Evolutionary conservation across 352 stramenopile species (phyloP).

Genomic region (Globisporangium sylvaticum): DNA sequence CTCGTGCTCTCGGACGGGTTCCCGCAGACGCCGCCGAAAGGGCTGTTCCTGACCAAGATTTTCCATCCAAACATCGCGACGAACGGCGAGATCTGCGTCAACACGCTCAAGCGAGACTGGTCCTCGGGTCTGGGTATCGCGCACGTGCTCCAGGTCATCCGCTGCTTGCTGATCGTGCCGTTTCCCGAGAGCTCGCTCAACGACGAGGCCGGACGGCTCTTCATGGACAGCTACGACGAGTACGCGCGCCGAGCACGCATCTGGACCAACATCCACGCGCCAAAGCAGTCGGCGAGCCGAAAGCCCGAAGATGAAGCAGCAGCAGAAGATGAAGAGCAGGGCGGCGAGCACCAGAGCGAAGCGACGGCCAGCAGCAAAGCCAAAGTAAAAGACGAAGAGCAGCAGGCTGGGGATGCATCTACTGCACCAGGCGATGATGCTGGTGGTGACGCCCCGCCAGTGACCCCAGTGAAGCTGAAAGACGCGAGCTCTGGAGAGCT

Average conservation of each 20-base stretch:
- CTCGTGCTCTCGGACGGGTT: slow-evolving; percentile 90
- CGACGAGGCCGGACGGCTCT: slow-evolving; percentile 97
- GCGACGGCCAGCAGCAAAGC: background rate
- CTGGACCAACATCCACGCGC: slow-evolving; percentile 90
- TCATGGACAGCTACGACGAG: slow-evolving; percentile 99
- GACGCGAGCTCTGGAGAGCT: background rate
- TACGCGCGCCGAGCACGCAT: slow-evolving; percentile 89
- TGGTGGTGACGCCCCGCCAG: background rate
- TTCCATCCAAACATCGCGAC: slow-evolving; percentile 99
- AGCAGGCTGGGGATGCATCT: background rate
- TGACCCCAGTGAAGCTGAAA: slow-evolving; percentile 9
- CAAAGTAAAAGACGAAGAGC: slow-evolving; percentile 7
- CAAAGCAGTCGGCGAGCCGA: slow-evolving; percentile 25
- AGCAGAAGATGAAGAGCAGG: background rate
- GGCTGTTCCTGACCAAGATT: slow-evolving; percentile 99
- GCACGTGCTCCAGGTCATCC: slow-evolving; percentile 97
- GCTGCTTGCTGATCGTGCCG: slow-evolving; percentile 98
- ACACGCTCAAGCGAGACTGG: slow-evolving; percentile 99
- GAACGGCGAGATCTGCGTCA: slow-evolving; percentile 98
- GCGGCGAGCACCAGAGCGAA: background rate
- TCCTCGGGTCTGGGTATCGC: slow-evolving; percentile 90
- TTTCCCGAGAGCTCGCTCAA: slow-evolving; percentile 99
- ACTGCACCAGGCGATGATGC: background rate
- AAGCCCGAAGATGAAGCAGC: slow-evolving; percentile 15
- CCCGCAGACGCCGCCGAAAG: slow-evolving; percentile 77